Evolutionary conservation across 257 asterid genomes (phyloP), one percentile per base, ranked within the genome.

Genomic region (Rauvolfia tetraphylla): DNA sequence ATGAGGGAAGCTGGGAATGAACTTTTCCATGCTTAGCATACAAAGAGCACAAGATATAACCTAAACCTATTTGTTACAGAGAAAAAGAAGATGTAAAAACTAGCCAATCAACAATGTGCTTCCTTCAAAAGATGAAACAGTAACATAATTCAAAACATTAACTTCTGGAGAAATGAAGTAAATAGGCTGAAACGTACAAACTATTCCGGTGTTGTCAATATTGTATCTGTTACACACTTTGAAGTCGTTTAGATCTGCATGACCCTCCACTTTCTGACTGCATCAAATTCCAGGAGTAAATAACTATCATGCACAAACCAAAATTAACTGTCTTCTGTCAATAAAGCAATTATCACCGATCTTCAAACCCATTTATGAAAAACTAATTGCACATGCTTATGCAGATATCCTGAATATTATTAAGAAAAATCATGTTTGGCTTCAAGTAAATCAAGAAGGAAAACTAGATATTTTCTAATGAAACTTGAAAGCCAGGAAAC

Each of bases 141-240:
- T 34, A 36, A 36, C 71, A 65, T 33, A 65, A 34, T 36, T 65
- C 29, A 5, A 65, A 66, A 22, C 25, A 34, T 66, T 20, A 36
- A 66, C 14, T 29, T 61, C 72, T 41, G 14, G 20, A 23, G 38
- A 62, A 46, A 4, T 53, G 33, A 59, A 61, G 46, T 33, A 18
- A 46, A 29, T 6, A 65, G 3, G 20, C 36, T 29, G 4, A 39
- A 70, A 83, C 89, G 91, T 88, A 91, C 97, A 93, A 70, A 91
- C 89, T 80, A 91, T 87, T 76, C 98, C 98, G 0, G 97, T 93
- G 87, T 89, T 93, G 86, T 93, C 98, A 72, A 93, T 87, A 74
- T 87, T 88, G 82, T 83, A 81, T 84, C 79, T 83, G 73, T 89
- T 90, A 84, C 98, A 93, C 62, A 88, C 86, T 82, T 88, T 87